A percentile compares a stretch with the other conserved stretches of the same genome.
These are phyloP conservation scores for Penicillium digitatum DNA, from an alignment of 2,329 filamentous ascomycete genomes.

Conservation along the genomic window DNA sequence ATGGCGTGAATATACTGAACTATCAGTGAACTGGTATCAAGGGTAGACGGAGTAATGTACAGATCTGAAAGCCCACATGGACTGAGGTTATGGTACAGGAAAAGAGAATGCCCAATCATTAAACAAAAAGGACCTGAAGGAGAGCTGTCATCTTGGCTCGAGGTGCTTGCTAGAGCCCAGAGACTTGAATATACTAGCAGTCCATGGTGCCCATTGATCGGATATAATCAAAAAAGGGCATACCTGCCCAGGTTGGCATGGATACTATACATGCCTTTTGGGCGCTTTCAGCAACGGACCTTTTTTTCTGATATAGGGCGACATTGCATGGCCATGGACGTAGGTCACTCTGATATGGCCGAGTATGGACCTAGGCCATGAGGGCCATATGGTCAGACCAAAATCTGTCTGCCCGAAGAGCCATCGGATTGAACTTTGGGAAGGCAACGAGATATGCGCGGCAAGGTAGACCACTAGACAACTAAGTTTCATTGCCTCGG, in stretches of 20 bases:
- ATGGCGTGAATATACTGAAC: not conserved
- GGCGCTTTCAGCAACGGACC: not conserved
- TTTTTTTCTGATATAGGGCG: not conserved
- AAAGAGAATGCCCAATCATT: not conserved
- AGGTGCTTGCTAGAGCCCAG: not conserved
- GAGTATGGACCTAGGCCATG: too few relatives aligned
- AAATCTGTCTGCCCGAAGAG: not conserved
- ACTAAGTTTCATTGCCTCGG: not conserved
- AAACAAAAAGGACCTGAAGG: not conserved
- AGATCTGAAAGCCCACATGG: not conserved
- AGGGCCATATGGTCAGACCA: not conserved
- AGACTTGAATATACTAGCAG: not conserved
- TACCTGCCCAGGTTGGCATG: not conserved
- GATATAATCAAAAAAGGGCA: not conserved
- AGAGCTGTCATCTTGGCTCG: not conserved
- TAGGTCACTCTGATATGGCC: not conserved
- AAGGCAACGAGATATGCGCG: not conserved
- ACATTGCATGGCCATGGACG: not conserved
- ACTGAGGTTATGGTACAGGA: not conserved
- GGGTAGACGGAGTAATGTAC: constrained; percentile 2
- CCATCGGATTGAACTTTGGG: not conserved
- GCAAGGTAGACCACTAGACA: not conserved
- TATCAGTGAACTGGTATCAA: not conserved
- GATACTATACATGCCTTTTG: not conserved
- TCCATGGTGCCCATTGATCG: not conserved